phyloP scores from a whole-genome alignment of 2,329 filamentous ascomycete species.

The Xylariaceae sp. region DNA sequence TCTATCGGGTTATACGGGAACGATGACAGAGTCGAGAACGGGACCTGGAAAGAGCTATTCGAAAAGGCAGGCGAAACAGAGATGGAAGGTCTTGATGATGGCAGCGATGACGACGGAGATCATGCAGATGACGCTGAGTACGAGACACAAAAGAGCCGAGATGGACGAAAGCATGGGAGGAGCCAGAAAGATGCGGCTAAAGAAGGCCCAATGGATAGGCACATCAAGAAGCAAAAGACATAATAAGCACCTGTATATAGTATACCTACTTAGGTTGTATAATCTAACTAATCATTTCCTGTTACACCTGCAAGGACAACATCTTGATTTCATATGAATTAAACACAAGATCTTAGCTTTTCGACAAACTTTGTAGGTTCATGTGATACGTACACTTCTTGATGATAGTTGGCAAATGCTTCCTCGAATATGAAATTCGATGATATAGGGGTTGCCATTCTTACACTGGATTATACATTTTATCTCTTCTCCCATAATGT shows the following conservation, averaged over 20 bases:
- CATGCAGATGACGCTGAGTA: conserved; percentile 30
- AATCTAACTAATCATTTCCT: too few relatives aligned
- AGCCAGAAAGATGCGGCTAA: conserved; percentile 20
- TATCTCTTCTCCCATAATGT: not conserved
- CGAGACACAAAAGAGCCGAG: conserved; percentile 9
- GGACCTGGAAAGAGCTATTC: conserved; percentile 56
- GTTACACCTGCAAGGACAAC: too few relatives aligned
- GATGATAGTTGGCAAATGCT: too few relatives aligned
- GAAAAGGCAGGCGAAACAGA: conserved; percentile 43
- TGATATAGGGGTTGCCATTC: too few relatives aligned
- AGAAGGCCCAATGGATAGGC: conserved; percentile 38
- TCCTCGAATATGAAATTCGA: too few relatives aligned
- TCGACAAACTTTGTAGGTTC: too few relatives aligned
- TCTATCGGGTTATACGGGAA: conserved; percentile 65
- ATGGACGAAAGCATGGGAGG: conserved; percentile 23
- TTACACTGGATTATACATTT: not conserved
- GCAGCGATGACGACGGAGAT: conserved; percentile 40
- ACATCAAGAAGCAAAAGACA: conserved; percentile 36
- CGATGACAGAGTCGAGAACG: conserved; percentile 62
- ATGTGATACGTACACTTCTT: too few relatives aligned
- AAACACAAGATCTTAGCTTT: not conserved
- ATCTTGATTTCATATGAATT: not conserved
- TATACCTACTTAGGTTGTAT: too few relatives aligned
- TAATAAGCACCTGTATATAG: not conserved
- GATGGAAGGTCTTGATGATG: conserved; percentile 43